phyloP scores from a whole-genome alignment of 331 rosid species.

The Pyracantha coccinea region DNA sequence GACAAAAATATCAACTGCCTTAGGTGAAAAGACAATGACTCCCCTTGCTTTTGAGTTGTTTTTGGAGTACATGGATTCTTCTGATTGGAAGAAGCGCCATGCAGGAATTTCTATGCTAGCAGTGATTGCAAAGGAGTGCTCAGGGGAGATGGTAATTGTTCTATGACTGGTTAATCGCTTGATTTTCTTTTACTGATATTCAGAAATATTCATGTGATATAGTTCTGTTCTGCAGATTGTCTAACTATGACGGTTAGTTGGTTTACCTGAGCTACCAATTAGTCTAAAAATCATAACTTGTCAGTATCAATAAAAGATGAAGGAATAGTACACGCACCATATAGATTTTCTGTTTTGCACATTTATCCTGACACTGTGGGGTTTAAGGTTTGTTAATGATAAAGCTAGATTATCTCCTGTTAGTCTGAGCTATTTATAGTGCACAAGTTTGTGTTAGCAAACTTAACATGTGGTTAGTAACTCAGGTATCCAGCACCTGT shows the following conservation, averaged over 20 bases:
- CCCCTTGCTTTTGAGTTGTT: constrained; percentile 3
- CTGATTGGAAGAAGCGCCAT: constrained; percentile 2
- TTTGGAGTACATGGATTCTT: not conserved
- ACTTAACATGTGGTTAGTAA: not conserved
- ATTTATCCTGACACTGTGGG: not conserved
- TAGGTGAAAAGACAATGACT: not conserved
- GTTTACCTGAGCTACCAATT: not conserved
- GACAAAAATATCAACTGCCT: constrained; percentile 1
- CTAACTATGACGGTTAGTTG: not conserved
- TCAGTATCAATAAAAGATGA: not conserved
- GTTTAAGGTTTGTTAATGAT: not conserved
- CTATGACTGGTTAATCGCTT: not conserved
- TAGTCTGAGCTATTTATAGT: not conserved
- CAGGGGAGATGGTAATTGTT: not conserved
- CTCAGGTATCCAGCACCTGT: not conserved
- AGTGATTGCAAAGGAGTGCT: constrained; percentile 5
- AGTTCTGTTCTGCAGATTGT: not conserved
- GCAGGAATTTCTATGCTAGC: constrained; percentile 10
- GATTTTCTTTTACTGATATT: not conserved
- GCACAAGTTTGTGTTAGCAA: not conserved
- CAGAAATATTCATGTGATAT: not conserved
- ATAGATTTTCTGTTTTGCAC: not conserved
- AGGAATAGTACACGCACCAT: not conserved
- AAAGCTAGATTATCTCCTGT: not conserved
- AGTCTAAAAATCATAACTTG: not conserved